These are phyloP conservation scores for Ogataea polymorpha DNA, from an alignment of 805 yeast genomes.

Conservation along the genomic window DNA sequence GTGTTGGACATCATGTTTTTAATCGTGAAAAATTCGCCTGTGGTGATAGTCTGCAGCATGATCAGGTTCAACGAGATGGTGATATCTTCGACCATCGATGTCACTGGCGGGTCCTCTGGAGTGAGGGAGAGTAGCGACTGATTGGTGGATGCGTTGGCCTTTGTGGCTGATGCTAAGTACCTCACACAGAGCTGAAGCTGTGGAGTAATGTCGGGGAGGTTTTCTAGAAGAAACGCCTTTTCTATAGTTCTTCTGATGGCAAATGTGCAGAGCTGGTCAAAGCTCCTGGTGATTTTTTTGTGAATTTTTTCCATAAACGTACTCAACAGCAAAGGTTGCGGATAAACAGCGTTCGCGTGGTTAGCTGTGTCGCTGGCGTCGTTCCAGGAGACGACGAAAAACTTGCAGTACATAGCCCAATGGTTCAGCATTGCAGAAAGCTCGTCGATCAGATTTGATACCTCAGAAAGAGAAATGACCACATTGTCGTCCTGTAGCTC, in stretches of 20 bases:
- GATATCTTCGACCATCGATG: constrained; percentile 85
- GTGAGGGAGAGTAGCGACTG: constrained; percentile 26
- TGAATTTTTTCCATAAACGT: constrained; percentile 55
- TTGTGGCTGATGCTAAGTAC: constrained; percentile 22
- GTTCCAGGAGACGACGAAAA: constrained; percentile 67
- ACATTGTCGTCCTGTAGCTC: constrained; percentile 19
- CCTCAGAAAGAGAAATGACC: constrained; percentile 51
- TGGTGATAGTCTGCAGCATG: constrained; percentile 60
- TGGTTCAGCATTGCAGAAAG: constrained; percentile 73
- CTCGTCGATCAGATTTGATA: constrained; percentile 68
- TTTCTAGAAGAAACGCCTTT: constrained; percentile 77
- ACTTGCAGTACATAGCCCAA: constrained; percentile 79
- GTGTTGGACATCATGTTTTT: constrained; percentile 53
- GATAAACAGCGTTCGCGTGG: constrained; percentile 37
- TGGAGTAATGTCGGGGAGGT: constrained; percentile 55
- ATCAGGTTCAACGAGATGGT: constrained; percentile 69
- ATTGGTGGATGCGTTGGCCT: constrained; percentile 17
- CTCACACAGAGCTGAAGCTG: constrained; percentile 31
- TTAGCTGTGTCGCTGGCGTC: constrained; percentile 34
- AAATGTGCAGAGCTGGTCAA: constrained; percentile 60
- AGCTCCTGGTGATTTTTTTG: constrained; percentile 52
- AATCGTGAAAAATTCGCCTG: constrained; percentile 62
- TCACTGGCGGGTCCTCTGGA: constrained; percentile 63
- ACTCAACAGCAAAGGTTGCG: constrained; percentile 52
- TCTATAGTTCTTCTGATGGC: constrained; percentile 76